Evolutionary conservation across 2,329 filamentous ascomycete genomes (phyloP).

Genomic region (Fusarium lateritium): DNA sequence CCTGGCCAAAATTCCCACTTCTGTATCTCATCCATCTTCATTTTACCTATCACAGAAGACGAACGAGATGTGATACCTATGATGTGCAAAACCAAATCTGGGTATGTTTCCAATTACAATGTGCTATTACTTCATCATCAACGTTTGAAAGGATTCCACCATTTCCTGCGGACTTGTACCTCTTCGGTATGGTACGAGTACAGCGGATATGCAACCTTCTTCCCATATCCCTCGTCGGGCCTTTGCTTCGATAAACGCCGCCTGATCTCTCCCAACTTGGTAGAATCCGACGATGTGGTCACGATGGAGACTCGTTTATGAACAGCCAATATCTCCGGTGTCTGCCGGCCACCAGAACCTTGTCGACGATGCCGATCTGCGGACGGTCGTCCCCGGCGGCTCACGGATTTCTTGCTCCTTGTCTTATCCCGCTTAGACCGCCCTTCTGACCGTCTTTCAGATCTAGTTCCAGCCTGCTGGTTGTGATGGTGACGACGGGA

Average conservation of each 20-base stretch:
- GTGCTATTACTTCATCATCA: neutral
- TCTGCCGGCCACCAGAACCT: slow-evolving; percentile 13
- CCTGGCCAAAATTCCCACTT: no score
- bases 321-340: slow-evolving; percentile 9
- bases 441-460: slow-evolving; percentile 21
- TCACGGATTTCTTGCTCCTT: slow-evolving; percentile 28
- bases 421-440: slow-evolving; percentile 21
- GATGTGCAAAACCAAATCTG: neutral
- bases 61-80: no score
- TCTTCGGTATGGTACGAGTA: slow-evolving; percentile 30
- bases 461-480: slow-evolving; percentile 18
- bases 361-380: slow-evolving; percentile 25
- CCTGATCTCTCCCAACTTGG: slow-evolving; percentile 61
- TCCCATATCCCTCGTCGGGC: slow-evolving; percentile 2
- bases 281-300: slow-evolving; percentile 61
- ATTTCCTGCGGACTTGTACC: slow-evolving; percentile 37
- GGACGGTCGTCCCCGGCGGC: slow-evolving; percentile 15
- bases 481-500: slow-evolving; percentile 31
- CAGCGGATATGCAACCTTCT: slow-evolving; percentile 42
- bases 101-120: neutral
- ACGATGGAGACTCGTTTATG: slow-evolving; percentile 48
- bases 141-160: slow-evolving; percentile 43
- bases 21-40: no score
- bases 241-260: slow-evolving; percentile 40
- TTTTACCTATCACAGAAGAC: no score